Evolutionary conservation across 768 basidiomycete species (phyloP), one percentile per base, ranked within the genome.

Genomic region (Rubroboletus satanas): DNA sequence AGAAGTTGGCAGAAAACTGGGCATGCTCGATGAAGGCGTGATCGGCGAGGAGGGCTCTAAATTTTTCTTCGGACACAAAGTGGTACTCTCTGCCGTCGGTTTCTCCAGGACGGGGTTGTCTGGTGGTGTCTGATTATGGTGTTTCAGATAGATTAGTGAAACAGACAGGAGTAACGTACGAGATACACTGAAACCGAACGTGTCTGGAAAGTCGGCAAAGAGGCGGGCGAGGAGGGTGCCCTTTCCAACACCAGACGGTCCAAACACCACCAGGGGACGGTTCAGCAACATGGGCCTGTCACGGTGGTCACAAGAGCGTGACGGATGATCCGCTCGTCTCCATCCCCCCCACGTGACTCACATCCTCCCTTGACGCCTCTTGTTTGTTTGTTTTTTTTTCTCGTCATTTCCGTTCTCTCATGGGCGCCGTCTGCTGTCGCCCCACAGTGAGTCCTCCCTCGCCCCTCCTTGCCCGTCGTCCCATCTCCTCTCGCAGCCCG

Each of bases 181-280:
- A 38, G 94, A 97, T 51, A 98, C 87, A 67, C 87, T 88, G 77
- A 98, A 98, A 9, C 90, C 90, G 69, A 98, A 98, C 55, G 79
- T 83, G 71, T 87, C 85, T 4, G 93, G 93, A 67, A 80, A 83
- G 32, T 92, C 88, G 29, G 72, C 73, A 69, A 98, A 90, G 50
- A 98, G 84, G 48, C 84, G 85, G 48, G 78, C 77, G 47, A 98
- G 81, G 32, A 98, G 83, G 0, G 96, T 96, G 65, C 88, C 91
- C 72, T 98, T 98, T 49, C 96, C 96, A 2, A 94, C 90, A 55
- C 95, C 94, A 1, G 92, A 94, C 1, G 94, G 94, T 0, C 93
- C 91, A 51, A 89, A 96, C 57, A 96, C 77, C 41, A 97, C 84
- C 49, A 97, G 83, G 4, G 94, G 93, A 56, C 59, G 51, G 1